Evolutionary conservation across 2,329 filamentous ascomycete genomes (phyloP), one percentile per base, ranked within the genome.

Genomic region (Fusarium xylarioides): DNA sequence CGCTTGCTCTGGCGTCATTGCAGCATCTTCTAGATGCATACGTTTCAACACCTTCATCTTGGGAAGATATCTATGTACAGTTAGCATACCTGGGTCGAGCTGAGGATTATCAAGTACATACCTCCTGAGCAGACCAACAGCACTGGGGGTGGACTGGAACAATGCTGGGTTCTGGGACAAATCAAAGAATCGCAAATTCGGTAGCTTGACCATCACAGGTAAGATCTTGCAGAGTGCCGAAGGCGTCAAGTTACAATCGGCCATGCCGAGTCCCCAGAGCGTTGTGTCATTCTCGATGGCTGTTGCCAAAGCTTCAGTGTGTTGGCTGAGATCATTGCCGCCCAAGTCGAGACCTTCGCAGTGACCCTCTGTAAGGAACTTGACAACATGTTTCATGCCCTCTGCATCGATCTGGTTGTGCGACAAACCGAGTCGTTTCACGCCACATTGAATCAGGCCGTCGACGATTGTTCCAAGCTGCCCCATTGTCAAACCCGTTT

Each of bases 341-440:
- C 95, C 94, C 18, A 98, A 83, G 80, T 98, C 96, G 9, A 99
- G 86, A 11, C 94, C 95, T 80, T 97, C 93, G 75, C 95, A 98
- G 56, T 91, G 88, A 0, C 93, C 92, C 28, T 90, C 91, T 34
- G 90, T 88, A 26, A 98, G 82, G 79, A 95, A 98, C 60, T 89
- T 89, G 35, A 92, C 87, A 35, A 98, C 89, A 78, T 97, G 92
- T 59, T 90, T 86, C 57, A 98, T 83, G 1, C 93, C 93, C 75
- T 93, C 90, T 11, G 88, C 86, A 59, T 93, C 91, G 34, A 99
- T 87, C 37, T 91, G 85, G 76, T 97, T 98, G 63, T 93, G 92
- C 11, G 95, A 95, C 35, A 98, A 87, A 2, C 95, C 94, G 4
- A 98, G 86, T 66, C 95, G 88, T 74, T 90, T 90, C 50, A 97